These are phyloP conservation scores for Fusarium chuoi DNA, from an alignment of 2,329 filamentous ascomycete genomes.

Conservation along the genomic window DNA sequence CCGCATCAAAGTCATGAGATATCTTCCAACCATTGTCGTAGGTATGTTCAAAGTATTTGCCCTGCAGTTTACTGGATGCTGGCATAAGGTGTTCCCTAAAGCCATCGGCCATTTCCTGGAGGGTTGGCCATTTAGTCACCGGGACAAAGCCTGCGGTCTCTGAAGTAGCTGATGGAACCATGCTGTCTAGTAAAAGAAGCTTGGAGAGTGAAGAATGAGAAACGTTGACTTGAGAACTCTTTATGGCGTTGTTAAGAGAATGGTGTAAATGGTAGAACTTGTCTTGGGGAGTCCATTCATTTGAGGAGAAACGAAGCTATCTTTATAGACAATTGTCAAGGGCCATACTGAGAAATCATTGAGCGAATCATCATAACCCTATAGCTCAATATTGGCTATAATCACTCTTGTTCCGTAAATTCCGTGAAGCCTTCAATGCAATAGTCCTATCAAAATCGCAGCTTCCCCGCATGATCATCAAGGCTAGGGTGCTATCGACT, in stretches of 20 bases:
- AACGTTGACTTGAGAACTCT: accelerated
- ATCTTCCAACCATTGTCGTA: constrained; percentile 22
- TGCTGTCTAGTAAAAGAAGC: accelerated
- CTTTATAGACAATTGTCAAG: neutral
- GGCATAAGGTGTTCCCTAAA: constrained; percentile 19
- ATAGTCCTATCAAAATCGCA: neutral
- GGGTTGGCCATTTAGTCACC: constrained; percentile 10
- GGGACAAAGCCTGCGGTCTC: constrained; percentile 2
- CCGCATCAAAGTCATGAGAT: neutral
- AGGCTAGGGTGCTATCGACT: neutral
- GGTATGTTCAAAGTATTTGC: neutral
- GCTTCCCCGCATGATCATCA: neutral
- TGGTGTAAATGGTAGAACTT: accelerated
- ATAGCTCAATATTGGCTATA: neutral
- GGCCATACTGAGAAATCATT: neutral
- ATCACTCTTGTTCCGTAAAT: neutral
- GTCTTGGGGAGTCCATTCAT: accelerated
- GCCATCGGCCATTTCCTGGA: constrained; percentile 20
- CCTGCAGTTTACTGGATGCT: neutral
- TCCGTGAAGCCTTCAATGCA: neutral
- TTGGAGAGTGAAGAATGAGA: neutral
- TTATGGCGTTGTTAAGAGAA: accelerated
- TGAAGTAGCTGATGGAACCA: neutral
- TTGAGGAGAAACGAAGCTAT: accelerated
- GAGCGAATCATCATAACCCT: accelerated